Evolutionary conservation across 2,329 filamentous ascomycete genomes (phyloP).

Genomic region (Ophidiomyces ophidiicola): DNA sequence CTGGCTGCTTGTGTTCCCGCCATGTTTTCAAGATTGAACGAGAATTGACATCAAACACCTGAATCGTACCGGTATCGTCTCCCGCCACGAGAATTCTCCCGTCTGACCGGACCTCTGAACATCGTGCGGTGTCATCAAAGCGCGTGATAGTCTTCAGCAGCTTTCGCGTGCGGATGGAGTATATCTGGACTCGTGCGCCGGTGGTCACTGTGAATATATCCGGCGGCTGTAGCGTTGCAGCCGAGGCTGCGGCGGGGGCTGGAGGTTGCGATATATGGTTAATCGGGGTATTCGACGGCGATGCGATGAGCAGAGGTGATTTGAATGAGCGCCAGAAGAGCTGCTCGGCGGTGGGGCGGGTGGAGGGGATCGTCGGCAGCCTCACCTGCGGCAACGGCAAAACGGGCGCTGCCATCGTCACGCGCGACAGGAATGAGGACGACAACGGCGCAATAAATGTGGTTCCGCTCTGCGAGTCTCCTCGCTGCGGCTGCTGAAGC

Average conservation of each 20-base stretch:
- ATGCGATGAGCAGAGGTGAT: constrained; percentile 78
- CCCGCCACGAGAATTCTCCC: constrained; percentile 81
- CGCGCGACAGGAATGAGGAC: not conserved
- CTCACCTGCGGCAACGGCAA: constrained; percentile 68
- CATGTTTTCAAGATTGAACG: constrained; percentile 91
- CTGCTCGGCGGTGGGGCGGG: constrained; percentile 72
- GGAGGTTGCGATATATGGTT: constrained; percentile 73
- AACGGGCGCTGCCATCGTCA: constrained; percentile 71
- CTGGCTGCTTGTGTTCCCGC: constrained; percentile 85
- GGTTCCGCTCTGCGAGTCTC: too few relatives aligned
- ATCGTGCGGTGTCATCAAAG: constrained; percentile 82
- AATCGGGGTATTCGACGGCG: constrained; percentile 77
- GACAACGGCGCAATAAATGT: too few relatives aligned
- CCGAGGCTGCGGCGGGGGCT: constrained; percentile 34
- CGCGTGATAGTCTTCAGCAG: constrained; percentile 86
- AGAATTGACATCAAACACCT: constrained; percentile 86
- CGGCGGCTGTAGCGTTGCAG: constrained; percentile 37
- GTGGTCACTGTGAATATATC: constrained; percentile 82
- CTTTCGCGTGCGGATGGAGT: constrained; percentile 83
- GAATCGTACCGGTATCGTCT: constrained; percentile 81
- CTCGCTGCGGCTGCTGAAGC: too few relatives aligned
- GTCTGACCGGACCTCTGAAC: constrained; percentile 77
- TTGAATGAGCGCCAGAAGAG: constrained; percentile 94
- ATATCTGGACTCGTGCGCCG: constrained; percentile 83
- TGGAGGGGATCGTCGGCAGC: constrained; percentile 68